These are phyloP conservation scores for Amesomyces nigricolor DNA, from an alignment of 2,329 filamentous ascomycete species.

Conservation along the genomic window DNA sequence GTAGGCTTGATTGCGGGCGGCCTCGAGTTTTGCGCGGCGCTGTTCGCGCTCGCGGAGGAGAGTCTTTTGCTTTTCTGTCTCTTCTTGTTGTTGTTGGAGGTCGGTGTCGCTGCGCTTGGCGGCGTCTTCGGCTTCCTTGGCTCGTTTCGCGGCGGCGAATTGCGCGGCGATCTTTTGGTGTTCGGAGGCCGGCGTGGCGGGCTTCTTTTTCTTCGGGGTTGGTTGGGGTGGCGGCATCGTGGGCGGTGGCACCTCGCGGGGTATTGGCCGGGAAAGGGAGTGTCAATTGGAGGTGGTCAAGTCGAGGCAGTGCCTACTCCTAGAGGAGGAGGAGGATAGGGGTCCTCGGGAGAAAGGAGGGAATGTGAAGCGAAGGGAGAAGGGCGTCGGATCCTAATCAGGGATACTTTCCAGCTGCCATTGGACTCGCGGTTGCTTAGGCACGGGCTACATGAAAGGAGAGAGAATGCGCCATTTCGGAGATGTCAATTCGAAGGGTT, in stretches of 20 bases:
- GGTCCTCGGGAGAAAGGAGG: not conserved
- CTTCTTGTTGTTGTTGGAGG: slow-evolving; percentile 22
- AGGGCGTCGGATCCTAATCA: slow-evolving; percentile 3
- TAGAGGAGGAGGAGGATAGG: not conserved
- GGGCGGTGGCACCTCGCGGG: not conserved
- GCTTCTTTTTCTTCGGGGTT: slow-evolving; percentile 20
- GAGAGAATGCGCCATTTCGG: slow-evolving; percentile 22
- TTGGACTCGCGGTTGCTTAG: slow-evolving; percentile 4
- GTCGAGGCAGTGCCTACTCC: not conserved
- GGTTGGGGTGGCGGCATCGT: slow-evolving; percentile 26
- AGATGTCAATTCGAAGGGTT: slow-evolving; percentile 3
- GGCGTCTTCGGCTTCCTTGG: slow-evolving; percentile 41
- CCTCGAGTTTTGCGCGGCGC: slow-evolving; percentile 44
- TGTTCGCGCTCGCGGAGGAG: slow-evolving; percentile 36
- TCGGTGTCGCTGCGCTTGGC: slow-evolving; percentile 1
- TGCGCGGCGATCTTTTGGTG: slow-evolving; percentile 50
- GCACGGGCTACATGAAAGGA: not conserved
- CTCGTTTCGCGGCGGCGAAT: slow-evolving; percentile 49
- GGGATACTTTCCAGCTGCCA: slow-evolving; percentile 11
- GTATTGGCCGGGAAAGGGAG: not conserved
- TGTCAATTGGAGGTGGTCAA: slow-evolving; percentile 1
- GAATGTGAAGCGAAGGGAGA: not conserved
- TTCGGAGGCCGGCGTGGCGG: slow-evolving; percentile 34
- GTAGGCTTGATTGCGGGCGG: slow-evolving; percentile 43
- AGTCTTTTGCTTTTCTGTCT: not conserved